A percentile compares a stretch with the other conserved stretches of the same genome.
These are phyloP conservation scores for Mycena filopes DNA, from an alignment of 768 basidiomycete species.

Conservation along the genomic window DNA sequence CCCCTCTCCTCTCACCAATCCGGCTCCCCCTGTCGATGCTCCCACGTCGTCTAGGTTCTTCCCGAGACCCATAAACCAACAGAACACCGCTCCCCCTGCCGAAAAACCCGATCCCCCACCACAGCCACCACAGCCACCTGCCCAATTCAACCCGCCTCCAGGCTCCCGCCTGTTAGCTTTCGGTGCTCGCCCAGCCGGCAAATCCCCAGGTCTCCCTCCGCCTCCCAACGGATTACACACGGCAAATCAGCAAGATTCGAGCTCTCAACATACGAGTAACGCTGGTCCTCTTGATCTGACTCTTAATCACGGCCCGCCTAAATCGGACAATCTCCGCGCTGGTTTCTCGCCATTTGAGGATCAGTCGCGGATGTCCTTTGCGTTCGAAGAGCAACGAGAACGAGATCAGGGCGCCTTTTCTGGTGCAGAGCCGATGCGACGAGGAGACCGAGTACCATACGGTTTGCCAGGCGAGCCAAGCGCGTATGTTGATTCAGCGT, in stretches of 20 bases:
- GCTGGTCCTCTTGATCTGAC: slow-evolving; percentile 30
- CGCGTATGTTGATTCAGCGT: slow-evolving; percentile 26
- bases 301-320: slow-evolving; percentile 34
- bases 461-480: slow-evolving; percentile 26
- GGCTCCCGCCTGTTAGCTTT: slow-evolving; percentile 64
- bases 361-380: slow-evolving; percentile 38
- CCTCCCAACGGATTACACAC: slow-evolving; percentile 57
- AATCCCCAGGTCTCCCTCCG: slow-evolving; percentile 52
- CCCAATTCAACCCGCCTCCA: slow-evolving; percentile 58
- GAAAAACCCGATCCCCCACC: slow-evolving; percentile 36
- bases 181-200: slow-evolving; percentile 47
- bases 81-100: slow-evolving; percentile 27
- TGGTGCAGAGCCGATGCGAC: slow-evolving; percentile 31
- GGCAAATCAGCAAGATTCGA: slow-evolving; percentile 42
- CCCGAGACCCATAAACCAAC: slow-evolving; percentile 43
- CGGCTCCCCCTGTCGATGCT: slow-evolving; percentile 13
- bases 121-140: slow-evolving; percentile 30
- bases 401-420: slow-evolving; percentile 30
- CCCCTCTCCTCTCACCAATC: slow-evolving; percentile 18
- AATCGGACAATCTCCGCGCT: slow-evolving; percentile 43
- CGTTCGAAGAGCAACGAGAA: slow-evolving; percentile 38
- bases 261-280: slow-evolving; percentile 8
- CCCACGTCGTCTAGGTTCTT: slow-evolving; percentile 48
- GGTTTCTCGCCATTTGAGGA: slow-evolving; percentile 72
- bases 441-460: slow-evolving; percentile 32